These are phyloP conservation scores for Diaporthe batatas DNA, from an alignment of 2,329 filamentous ascomycete genomes.

Conservation along the genomic window DNA sequence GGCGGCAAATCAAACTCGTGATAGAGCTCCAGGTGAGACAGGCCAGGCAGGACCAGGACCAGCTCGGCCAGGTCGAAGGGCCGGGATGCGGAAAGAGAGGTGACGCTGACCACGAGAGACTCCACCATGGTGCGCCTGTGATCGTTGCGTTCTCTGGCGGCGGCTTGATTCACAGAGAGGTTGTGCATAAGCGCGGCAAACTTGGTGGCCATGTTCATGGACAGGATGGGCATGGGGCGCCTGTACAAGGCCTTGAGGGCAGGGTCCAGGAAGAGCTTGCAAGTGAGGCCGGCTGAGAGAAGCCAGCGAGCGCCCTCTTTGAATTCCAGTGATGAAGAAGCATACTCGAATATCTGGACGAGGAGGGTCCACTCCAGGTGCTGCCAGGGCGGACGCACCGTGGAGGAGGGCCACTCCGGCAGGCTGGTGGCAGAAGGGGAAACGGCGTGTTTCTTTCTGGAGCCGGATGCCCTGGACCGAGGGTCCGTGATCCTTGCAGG, in stretches of 20 bases:
- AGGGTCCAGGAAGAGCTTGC: slow-evolving; percentile 76
- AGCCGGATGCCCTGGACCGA: slow-evolving; percentile 13
- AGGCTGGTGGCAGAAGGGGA: slow-evolving; percentile 18
- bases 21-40: slow-evolving; percentile 79
- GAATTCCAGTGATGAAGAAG: slow-evolving; percentile 70
- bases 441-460: slow-evolving; percentile 28
- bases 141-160: slow-evolving; percentile 73
- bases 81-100: slow-evolving; percentile 65
- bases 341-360: slow-evolving; percentile 76
- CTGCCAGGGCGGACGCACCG: slow-evolving; percentile 49
- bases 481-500: slow-evolving; percentile 29
- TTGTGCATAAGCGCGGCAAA: slow-evolving; percentile 67
- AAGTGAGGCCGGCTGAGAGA: slow-evolving; percentile 71
- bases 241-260: slow-evolving; percentile 80
- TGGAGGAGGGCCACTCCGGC: slow-evolving; percentile 39
- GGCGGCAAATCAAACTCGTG: slow-evolving; percentile 78
- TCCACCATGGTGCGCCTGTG: slow-evolving; percentile 72
- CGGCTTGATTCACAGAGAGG: slow-evolving; percentile 53
- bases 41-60: slow-evolving; percentile 73
- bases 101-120: slow-evolving; percentile 77
- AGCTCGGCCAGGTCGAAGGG: slow-evolving; percentile 64
- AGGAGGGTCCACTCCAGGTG: slow-evolving; percentile 69
- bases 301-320: slow-evolving; percentile 70
- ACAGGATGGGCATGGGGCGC: slow-evolving; percentile 67
- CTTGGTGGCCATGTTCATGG: slow-evolving; percentile 58